These are phyloP conservation scores for Vigna mungo DNA, from an alignment of 306 rosid species.

Conservation along the genomic window DNA sequence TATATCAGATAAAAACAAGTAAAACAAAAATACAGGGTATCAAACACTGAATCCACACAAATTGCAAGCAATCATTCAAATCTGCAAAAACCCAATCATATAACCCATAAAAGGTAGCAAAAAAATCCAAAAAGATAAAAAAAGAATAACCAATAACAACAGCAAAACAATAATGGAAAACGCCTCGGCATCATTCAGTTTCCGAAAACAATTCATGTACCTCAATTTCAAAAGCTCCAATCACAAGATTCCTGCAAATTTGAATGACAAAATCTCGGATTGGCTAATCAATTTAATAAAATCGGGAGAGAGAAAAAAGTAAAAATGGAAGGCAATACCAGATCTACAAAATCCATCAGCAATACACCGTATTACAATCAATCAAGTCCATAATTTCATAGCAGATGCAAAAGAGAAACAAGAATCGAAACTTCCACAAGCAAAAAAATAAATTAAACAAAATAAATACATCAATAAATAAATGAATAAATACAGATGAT, in stretches of 20 bases:
- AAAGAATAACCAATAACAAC: background rate
- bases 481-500: background rate
- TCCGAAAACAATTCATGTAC: background rate
- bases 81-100: background rate
- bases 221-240: conserved; percentile 9
- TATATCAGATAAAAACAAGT: background rate
- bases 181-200: background rate
- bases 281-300: background rate
- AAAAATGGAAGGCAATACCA: background rate
- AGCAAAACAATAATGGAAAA: conserved; percentile 6
- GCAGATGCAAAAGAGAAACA: background rate
- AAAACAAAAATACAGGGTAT: background rate
- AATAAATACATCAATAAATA: background rate
- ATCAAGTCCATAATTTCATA: conserved; percentile 3
- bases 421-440: background rate
- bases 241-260: background rate
- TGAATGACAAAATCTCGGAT: background rate
- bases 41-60: conserved; percentile 12
- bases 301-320: background rate
- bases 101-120: background rate
- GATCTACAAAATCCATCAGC: conserved; percentile 44
- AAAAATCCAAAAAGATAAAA: background rate
- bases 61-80: background rate
- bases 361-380: background rate
- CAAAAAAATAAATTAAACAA: background rate